Conservation (phyloP, 1,284 basidiomycete genomes). For the Leccinum colubrinum region DNA sequence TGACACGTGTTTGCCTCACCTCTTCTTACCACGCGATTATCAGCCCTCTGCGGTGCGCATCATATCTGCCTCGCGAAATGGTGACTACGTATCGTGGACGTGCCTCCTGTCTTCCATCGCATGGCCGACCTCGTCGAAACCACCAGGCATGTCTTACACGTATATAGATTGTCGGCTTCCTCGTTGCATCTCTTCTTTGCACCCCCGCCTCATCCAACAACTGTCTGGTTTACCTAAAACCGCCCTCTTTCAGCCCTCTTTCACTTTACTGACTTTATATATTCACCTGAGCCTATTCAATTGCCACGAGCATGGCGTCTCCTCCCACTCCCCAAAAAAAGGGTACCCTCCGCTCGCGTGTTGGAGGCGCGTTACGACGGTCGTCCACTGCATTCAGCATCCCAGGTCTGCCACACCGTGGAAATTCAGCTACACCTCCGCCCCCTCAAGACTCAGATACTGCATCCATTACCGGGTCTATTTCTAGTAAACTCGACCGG, state of each 20-base stretch:
- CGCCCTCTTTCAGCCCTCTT: conserved; percentile 2
- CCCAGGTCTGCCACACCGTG: conserved; percentile 29
- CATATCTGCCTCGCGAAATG: conserved; percentile 29
- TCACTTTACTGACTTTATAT: conserved; percentile 4
- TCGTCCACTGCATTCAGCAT: conserved; percentile 32
- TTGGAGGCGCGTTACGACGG: conserved; percentile 33
- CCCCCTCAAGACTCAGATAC: conserved; percentile 32
- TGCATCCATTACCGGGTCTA: conserved; percentile 23
- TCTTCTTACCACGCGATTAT: conserved; percentile 34
- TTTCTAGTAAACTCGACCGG: conserved; percentile 28
- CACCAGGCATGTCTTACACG: conserved; percentile 28
- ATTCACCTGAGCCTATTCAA: conserved; percentile 1
- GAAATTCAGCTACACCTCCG: conserved; percentile 25
- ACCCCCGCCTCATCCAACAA: conserved; percentile 14
- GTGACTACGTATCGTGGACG: conserved; percentile 14
- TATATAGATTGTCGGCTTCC: conserved; percentile 30
- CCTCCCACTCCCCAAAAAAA: conserved; percentile 33
- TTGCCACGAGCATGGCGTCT: conserved; percentile 19
- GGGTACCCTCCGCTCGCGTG: conserved; percentile 32
- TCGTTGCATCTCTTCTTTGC: conserved; percentile 20
- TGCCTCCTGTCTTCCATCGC: conserved; percentile 28
- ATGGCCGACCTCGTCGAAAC: conserved; percentile 36
- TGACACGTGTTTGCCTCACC: conserved; percentile 33
- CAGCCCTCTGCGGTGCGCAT: conserved; percentile 31
- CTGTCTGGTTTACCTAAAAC: conserved; percentile 11